Base-by-base conservation (phyloP, 768 basidiomycete genomes). In the Tricholoma flavovirens region DNA sequence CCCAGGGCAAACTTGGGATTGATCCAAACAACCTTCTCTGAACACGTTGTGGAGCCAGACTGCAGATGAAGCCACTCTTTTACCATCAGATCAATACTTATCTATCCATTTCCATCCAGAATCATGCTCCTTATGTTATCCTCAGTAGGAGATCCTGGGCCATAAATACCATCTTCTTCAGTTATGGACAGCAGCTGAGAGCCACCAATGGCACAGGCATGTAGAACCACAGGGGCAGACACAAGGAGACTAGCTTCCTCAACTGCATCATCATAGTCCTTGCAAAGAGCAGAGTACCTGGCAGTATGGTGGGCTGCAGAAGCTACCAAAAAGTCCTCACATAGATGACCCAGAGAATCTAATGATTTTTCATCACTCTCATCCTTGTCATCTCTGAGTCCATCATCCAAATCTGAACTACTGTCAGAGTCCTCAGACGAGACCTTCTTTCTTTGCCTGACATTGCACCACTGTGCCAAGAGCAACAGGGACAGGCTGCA, bases 261-360 rank as follows among this genome's bases (percentile, higher is more conserved):
- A 7, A 54, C 22, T 2, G 52, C 29, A 12, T 9, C 11, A 1
- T 55, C 56, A 24, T 54, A 54, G 22, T 60, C 59, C 15, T 60
- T 54, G 32, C 56, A 57, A 10, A 60, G 53, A 2, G 59, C 56
- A 6, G 59, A 36, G 22, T 58, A 58, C 19, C 59, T 49, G 2
- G 60, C 60, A 14, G 57, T 42, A 22, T 56, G 54, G 14, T 52
- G 57, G 9, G 57, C 51, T 1, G 55, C 57, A n/a, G 54, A n/a
- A 17, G 54, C 54, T 5, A 38, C 17, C 19, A 1, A 24, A 11
- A 14, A 32, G 10, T 22, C 24, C 8, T 49, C 5, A 8, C 24
- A 22, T 17, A 40, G 32, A 21, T 43, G 14, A 32, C 42, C 9
- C 15, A 1, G 19, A 48, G 22, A 19, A 33, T 33, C 33, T 33